Evolutionary conservation across 106 monocot species (phyloP), one percentile per base, ranked within the genome.

Genomic region (Vanilla planifolia): DNA sequence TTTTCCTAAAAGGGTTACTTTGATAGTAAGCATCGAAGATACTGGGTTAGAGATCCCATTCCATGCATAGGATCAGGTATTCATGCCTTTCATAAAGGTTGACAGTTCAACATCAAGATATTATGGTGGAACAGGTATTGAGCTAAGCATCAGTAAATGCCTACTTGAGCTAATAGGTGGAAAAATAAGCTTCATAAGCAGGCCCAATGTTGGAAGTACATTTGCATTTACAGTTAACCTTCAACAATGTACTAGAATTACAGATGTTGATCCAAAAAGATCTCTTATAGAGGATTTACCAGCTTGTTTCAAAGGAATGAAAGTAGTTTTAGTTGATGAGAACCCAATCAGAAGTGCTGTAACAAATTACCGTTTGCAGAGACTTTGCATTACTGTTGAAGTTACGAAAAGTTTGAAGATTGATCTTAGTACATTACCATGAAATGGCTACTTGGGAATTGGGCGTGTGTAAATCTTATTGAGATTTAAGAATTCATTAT

Each of bases 121-220:
- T 55, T 88, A 91, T 61, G 96, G 96, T 33, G 96, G 96, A 61
- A 98, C 96, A 20, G 96, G 96, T 48, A 98, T 98, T 79, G 96
- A 91, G 6, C 68, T 98, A 60, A 92, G 91, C 61, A 98, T 98
- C 43, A 98, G 87, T 51, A 98, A 98, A 59, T 98, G 96, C 57
- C 66, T 98, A 6, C 91, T 98, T 37, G 96, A 98, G 76, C 62
- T 98, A 48, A 98, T 98, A 91, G 73, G 70, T 40, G 96, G 96
- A 6, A 67, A 79, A 40, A 98, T 98, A 75, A 75, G 51, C 60
- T 98, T 98, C 63, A 57, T 75, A 10, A 92, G 91, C 46, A 66
- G 48, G 3, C 96, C 91, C 22, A 55, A 77, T 43, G 62, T 92
- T 60, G 96, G 96, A 52, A 98, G 96, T 75, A 98, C 96, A 42